phyloP scores from a whole-genome alignment of 768 basidiomycete genomes.

The Russula sp. region DNA sequence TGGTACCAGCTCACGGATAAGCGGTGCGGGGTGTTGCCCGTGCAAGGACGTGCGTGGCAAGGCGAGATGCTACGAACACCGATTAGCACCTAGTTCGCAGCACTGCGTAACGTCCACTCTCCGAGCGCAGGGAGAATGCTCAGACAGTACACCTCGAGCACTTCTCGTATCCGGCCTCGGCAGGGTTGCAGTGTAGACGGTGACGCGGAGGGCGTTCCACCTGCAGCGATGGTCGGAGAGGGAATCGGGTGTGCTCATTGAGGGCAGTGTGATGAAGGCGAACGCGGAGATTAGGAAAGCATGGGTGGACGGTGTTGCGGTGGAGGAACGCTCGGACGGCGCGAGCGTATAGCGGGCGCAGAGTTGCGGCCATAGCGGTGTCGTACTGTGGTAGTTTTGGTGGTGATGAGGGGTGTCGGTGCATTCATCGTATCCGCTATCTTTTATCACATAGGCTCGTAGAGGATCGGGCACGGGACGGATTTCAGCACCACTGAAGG shows the following conservation, averaged over 20 bases:
- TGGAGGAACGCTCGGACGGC: constrained; percentile 76
- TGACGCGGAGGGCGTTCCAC: constrained; percentile 86
- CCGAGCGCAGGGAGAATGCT: constrained; percentile 65
- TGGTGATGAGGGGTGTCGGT: background rate
- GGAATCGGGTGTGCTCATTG: constrained; percentile 39
- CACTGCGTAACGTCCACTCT: constrained; percentile 63
- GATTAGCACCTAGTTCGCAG: constrained; percentile 4
- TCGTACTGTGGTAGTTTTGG: constrained; percentile 23
- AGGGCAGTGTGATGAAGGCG: constrained; percentile 40
- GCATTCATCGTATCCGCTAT: too few species aligned
- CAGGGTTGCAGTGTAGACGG: constrained; percentile 59
- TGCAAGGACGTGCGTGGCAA: too few species aligned
- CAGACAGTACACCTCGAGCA: constrained; percentile 71
- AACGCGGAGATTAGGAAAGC: constrained; percentile 66
- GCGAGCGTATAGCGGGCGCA: constrained; percentile 69
- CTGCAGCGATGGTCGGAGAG: constrained; percentile 52
- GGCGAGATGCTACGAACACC: too few species aligned
- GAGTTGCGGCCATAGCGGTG: constrained; percentile 41
- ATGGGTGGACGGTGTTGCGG: constrained; percentile 60
- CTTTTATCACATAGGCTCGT: too few species aligned
- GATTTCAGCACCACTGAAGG: too few species aligned
- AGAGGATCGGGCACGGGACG: too few species aligned
- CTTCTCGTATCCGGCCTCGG: constrained; percentile 62
- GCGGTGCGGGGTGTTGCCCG: too few species aligned
- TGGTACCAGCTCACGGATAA: background rate